A percentile compares a stretch with the other conserved stretches of the same genome.
Evolutionary conservation across 202 grass and related monocot genomes (phyloP).

Genomic region (Carex arenaria): DNA sequence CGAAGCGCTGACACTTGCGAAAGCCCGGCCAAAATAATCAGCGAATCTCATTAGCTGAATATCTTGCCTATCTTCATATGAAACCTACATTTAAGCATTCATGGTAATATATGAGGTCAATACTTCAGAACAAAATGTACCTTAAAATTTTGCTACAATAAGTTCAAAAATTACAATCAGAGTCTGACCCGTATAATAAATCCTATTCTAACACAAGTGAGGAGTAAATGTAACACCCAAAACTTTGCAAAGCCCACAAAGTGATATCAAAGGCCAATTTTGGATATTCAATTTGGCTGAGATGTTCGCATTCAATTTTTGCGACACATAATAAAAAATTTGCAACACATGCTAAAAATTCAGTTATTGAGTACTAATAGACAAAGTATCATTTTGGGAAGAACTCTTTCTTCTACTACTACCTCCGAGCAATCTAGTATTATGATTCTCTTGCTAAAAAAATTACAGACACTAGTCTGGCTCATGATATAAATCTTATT

Average conservation of each 20-base stretch:
- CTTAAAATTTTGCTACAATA: background rate
- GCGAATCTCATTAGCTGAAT: conserved; percentile 99
- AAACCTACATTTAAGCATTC: conserved; percentile 39
- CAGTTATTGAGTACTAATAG: background rate
- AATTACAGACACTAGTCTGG: background rate
- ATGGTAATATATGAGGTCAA: background rate
- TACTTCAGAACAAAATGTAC: conserved; percentile 15
- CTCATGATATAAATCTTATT: background rate
- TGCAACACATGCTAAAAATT: background rate
- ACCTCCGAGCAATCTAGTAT: background rate
- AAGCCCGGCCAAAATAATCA: conserved; percentile 81
- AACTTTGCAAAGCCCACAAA: background rate
- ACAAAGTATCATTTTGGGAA: background rate
- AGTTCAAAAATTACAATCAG: conserved; percentile 11
- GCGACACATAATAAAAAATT: background rate
- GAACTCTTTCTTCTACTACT: background rate
- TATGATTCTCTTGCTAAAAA: background rate
- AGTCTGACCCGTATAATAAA: background rate
- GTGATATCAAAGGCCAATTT: background rate
- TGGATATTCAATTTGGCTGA: background rate
- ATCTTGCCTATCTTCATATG: conserved; percentile 75
- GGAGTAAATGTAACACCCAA: background rate
- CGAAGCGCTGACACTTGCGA: conserved; percentile 46
- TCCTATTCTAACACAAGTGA: background rate
- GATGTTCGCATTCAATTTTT: background rate